Evolutionary conservation across 768 basidiomycete species (phyloP), one percentile per base, ranked within the genome.

Genomic region (Naganishia vaughanmartiniae): DNA sequence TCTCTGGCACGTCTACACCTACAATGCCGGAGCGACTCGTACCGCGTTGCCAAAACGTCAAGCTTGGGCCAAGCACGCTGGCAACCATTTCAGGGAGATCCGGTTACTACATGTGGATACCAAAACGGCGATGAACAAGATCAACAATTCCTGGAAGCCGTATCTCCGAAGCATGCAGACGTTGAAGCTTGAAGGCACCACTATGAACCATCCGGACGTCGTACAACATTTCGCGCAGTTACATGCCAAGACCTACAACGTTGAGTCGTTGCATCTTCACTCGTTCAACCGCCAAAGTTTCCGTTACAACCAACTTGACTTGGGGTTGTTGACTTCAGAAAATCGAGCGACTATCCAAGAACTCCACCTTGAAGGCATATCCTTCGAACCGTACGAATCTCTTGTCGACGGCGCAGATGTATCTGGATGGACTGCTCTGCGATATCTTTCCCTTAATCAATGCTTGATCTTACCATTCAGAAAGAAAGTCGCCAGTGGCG

Each of bases 71-170:
- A 28, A 55, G 30, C 3, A 55, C 33, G 28, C 54, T 31, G 54
- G 9, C 54, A 19, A 55, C 15, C 28, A 26, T 30, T 34, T 55
- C 54, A 31, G 17, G 4, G 54, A 34, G 28, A 30, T 55, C 54
- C 54, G 54, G 28, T 30, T 55, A 10, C 30, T 55, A n/a, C 54
- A 55, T 34, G 54, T 33, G 21, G 48, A 51, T 51, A 51, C 48
- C n/a, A 51, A 51, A 26, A 51, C 48, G n/a, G 48, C 48, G 21
- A 26, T 51, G n/a, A 51, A 51, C n/a, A 51, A 26, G 7, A 51
- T 51, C 48, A 51, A 51, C 48, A 26, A 26, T 1, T 4, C 48
- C 6, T 51, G 48, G 48, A 51, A 51, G 24, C 48, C 48, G 48
- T 51, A 51, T 24, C 24, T 51, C 24, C 4, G 24, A 26, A 26